Percentiles rank a stretch among this genome's conserved stretches.
Conservation (phyloP, 1,139 yeast species). For the Yamadazyma atmosphaerica region DNA sequence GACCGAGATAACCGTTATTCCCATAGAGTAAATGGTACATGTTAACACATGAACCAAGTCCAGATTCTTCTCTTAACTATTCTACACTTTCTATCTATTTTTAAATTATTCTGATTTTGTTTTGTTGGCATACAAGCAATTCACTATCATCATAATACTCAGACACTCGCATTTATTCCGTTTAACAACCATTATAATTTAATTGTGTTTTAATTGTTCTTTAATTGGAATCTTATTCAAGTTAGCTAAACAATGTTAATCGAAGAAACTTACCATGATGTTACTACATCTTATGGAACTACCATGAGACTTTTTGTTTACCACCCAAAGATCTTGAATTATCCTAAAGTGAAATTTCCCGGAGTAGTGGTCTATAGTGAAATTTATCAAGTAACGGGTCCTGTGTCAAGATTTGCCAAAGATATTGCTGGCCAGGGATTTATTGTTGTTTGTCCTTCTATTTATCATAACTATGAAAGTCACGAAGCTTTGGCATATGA, state of each 20-base stretch:
- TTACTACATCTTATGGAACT: conserved; percentile 64
- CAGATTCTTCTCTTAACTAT: not conserved
- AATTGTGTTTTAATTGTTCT: too few species aligned
- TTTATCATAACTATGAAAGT: conserved; percentile 70
- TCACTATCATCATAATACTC: too few species aligned
- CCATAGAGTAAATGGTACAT: too few species aligned
- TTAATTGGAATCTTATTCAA: too few species aligned
- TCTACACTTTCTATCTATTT: too few species aligned
- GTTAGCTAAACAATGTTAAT: too few species aligned
- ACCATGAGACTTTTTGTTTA: conserved; percentile 65
- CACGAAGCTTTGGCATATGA: conserved; percentile 71
- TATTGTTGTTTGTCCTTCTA: conserved; percentile 75
- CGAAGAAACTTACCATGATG: conserved; percentile 65
- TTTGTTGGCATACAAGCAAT: too few species aligned
- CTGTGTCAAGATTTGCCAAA: conserved; percentile 75
- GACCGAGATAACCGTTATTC: not conserved
- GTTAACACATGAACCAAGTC: not conserved
- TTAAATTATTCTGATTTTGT: too few species aligned
- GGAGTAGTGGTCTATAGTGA: conserved; percentile 80
- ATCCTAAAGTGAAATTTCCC: conserved; percentile 76
- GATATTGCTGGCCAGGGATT: conserved; percentile 80
- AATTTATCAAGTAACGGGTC: conserved; percentile 79
- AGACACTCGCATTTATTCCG: too few species aligned
- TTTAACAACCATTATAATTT: too few species aligned
- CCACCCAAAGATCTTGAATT: conserved; percentile 70